Evolutionary conservation across 345 rosid species (phyloP).

Genomic region (Brassica cretica): DNA sequence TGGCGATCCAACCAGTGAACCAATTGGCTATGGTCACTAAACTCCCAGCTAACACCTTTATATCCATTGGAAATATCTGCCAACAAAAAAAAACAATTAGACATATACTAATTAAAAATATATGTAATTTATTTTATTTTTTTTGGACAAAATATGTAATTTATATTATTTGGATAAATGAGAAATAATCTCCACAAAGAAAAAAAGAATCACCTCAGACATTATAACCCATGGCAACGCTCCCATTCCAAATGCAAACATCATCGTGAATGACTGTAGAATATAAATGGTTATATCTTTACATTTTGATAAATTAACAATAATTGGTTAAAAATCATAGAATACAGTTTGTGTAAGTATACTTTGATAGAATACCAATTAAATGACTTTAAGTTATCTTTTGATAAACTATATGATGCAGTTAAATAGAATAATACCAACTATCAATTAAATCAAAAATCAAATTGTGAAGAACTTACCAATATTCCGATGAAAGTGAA

Average conservation of each 20-base stretch:
- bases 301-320: background rate
- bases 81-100: background rate
- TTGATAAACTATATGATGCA: background rate
- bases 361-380: background rate
- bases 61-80: conserved; percentile 57
- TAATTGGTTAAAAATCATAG: background rate
- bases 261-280: conserved; percentile 38
- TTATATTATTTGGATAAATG: background rate
- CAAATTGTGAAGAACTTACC: conserved; percentile 14
- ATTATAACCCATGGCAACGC: conserved; percentile 73
- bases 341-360: background rate
- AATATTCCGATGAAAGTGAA: conserved; percentile 38
- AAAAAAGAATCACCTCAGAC: conserved; percentile 52
- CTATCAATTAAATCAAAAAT: background rate
- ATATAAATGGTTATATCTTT: background rate
- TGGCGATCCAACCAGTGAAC: conserved; percentile 48
- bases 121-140: background rate
- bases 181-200: conserved; percentile 3
- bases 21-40: conserved; percentile 48
- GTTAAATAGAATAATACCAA: background rate
- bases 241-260: conserved; percentile 59
- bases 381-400: background rate
- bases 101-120: background rate
- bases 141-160: no score
- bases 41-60: conserved; percentile 62